A percentile compares a stretch with the other conserved stretches of the same genome.
Conservation (phyloP, 2,329 filamentous ascomycete species). For the Exophiala aquamarina region DNA sequence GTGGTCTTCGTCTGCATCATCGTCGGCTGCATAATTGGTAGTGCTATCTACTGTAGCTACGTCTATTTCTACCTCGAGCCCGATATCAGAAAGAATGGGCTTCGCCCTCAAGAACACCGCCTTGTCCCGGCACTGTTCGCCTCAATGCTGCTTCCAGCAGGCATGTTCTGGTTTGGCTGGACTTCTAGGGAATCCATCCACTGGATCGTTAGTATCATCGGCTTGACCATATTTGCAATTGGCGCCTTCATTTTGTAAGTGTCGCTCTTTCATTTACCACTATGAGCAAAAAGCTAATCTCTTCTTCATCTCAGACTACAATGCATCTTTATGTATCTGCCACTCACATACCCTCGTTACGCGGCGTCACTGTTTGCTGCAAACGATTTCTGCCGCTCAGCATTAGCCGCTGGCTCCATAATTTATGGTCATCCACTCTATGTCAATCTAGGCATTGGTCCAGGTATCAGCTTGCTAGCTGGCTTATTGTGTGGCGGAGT, state of each 20-base stretch:
- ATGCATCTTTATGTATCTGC: slow-evolving; percentile 31
- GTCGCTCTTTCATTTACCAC: too few species aligned
- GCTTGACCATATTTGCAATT: slow-evolving; percentile 23
- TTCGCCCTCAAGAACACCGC: slow-evolving; percentile 54
- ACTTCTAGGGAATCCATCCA: slow-evolving; percentile 33
- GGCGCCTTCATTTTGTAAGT: slow-evolving; percentile 25
- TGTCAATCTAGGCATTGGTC: slow-evolving; percentile 35
- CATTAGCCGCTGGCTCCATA: slow-evolving; percentile 36
- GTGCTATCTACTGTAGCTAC: slow-evolving; percentile 52
- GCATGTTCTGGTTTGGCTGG: slow-evolving; percentile 56
- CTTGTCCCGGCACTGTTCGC: slow-evolving; percentile 54
- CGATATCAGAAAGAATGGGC: slow-evolving; percentile 49
- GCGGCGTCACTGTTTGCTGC: slow-evolving; percentile 29
- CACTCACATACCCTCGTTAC: slow-evolving; percentile 29
- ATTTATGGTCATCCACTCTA: slow-evolving; percentile 38
- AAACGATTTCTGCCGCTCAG: slow-evolving; percentile 31
- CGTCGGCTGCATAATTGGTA: slow-evolving; percentile 56
- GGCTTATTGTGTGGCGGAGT: slow-evolving; percentile 40
- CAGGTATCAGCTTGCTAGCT: slow-evolving; percentile 35
- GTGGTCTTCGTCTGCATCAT: slow-evolving; percentile 63
- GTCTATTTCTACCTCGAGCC: slow-evolving; percentile 53
- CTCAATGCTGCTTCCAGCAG: slow-evolving; percentile 52
- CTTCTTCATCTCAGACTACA: slow-evolving; percentile 18
- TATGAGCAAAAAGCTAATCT: too few species aligned
- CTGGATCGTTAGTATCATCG: slow-evolving; percentile 34